Base-by-base conservation (phyloP, 345 rosid species). In the Euphorbia lathyris region DNA sequence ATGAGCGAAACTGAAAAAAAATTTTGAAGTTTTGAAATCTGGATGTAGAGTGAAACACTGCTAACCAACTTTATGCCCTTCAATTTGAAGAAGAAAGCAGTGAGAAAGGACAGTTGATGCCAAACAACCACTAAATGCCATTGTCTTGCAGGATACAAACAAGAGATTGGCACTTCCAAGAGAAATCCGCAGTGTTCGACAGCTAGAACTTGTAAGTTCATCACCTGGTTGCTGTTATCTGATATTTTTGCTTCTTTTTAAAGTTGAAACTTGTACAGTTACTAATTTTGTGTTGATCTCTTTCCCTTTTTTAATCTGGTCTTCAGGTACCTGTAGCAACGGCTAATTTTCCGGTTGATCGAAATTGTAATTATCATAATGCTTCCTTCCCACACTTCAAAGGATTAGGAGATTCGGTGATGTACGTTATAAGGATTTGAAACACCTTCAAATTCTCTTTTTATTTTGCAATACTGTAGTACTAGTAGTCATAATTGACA, bases 301-400 rank as follows among this genome's bases (percentile, higher is more conserved):
- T 62, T 36, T 57, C 72, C 59, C 64, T 74, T 55, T 19, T 25
- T 70, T 76, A 73, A 19, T 29, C 61, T 48, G 63, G 70, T 70
- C 30, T 75, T 70, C 83, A 94, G 98, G 97, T 94, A 40, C 98
- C 98, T 76, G 98, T 91, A 52, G 88, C 88, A 66, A 94, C 98
- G 57, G 98, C 98, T 68, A 80, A 82, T 64, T 73, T 91, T 76
- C 87, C 93, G 55, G 83, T 94, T 76, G 93, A 94, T 53, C 86
- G 80, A 56, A 83, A 83, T 77, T 94, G 97, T 79, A 84, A 84
- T 69, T 94, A 94, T 77, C 69, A 10, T 65, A 90, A 86, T 81
- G 97, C 93, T 77, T 87, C 95, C 32, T 94, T 94, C 82, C 98
- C 97, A 10, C 79, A 69, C 75, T 94, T 87, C 86, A 83, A 71